phyloP scores from a whole-genome alignment of 2,329 filamentous ascomycete species.

The Clarireedia hainanense region DNA sequence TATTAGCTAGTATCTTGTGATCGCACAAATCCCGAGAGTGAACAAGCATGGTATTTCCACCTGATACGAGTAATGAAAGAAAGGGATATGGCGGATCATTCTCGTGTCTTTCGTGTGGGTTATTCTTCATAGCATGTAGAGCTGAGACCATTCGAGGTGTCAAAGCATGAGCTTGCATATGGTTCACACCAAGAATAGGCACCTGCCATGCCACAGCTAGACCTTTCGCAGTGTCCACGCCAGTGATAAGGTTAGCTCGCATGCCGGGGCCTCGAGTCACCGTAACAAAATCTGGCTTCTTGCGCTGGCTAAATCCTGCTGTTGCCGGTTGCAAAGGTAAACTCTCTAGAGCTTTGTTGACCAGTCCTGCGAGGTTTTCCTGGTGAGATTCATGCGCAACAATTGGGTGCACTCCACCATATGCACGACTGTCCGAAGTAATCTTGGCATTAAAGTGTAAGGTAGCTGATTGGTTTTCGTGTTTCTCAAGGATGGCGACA shows the following conservation, averaged over 20 bases:
- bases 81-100: conserved; percentile 64
- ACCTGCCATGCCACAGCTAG: conserved; percentile 75
- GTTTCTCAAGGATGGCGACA: conserved; percentile 69
- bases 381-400: conserved; percentile 71
- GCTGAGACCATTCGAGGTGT: conserved; percentile 72
- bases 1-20: conserved; percentile 66
- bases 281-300: conserved; percentile 72
- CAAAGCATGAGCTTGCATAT: conserved; percentile 95
- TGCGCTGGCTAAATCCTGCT: conserved; percentile 26
- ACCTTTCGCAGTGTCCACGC: conserved; percentile 79
- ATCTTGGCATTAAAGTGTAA: conserved; percentile 75
- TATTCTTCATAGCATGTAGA: conserved; percentile 30
- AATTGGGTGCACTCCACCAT: conserved; percentile 72
- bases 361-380: conserved; percentile 56
- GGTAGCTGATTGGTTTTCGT: conserved; percentile 34
- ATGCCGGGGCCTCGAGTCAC: conserved; percentile 90
- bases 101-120: neutral
- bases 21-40: conserved; percentile 59
- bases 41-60: conserved; percentile 84
- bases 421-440: conserved; percentile 69
- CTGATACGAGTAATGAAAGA: conserved; percentile 80
- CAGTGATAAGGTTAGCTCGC: conserved; percentile 67
- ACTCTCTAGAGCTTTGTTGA: conserved; percentile 52
- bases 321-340: conserved; percentile 33
- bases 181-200: conserved; percentile 79